Percentiles rank a stretch among this genome's conserved stretches.
Conservation (phyloP, 2,329 filamentous ascomycete genomes). For the Nakataea oryzae region DNA sequence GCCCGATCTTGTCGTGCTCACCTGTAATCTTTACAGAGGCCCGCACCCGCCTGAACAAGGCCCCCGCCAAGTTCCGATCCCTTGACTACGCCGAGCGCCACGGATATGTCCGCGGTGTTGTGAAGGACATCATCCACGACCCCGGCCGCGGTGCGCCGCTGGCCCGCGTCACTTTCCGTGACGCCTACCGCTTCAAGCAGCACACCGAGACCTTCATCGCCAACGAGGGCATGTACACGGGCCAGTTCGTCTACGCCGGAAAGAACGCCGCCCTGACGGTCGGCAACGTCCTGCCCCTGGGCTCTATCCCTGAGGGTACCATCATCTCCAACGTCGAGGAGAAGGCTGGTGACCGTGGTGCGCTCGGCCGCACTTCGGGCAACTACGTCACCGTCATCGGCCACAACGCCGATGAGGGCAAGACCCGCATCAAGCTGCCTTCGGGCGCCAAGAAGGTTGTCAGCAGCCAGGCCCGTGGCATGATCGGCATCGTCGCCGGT, state of each 20-base stretch:
- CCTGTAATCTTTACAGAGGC: background rate
- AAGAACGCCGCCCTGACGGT: constrained; percentile 97
- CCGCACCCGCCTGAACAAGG: constrained; percentile 82
- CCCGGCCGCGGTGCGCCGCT: constrained; percentile 95
- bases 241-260: constrained; percentile 99
- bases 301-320: constrained; percentile 96
- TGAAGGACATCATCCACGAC: constrained; percentile 99
- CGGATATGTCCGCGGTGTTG: constrained; percentile 93
- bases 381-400: constrained; percentile 99
- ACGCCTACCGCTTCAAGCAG: constrained; percentile 97
- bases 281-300: constrained; percentile 93
- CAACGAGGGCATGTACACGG: constrained; percentile 99
- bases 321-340: constrained; percentile 99
- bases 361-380: constrained; percentile 91
- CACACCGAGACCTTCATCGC: constrained; percentile 99
- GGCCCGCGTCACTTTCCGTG: constrained; percentile 92
- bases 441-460: constrained; percentile 99
- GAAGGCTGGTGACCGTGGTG: constrained; percentile 94
- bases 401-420: constrained; percentile 98
- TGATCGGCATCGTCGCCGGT: constrained; percentile 99
- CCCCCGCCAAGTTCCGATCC: constrained; percentile 82
- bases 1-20: background rate
- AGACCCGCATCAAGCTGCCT: constrained; percentile 99
- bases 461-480: constrained; percentile 82
- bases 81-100: constrained; percentile 96